Base-by-base conservation (phyloP, 208 protist species). In the Trypanosomatidae sp. region DNA sequence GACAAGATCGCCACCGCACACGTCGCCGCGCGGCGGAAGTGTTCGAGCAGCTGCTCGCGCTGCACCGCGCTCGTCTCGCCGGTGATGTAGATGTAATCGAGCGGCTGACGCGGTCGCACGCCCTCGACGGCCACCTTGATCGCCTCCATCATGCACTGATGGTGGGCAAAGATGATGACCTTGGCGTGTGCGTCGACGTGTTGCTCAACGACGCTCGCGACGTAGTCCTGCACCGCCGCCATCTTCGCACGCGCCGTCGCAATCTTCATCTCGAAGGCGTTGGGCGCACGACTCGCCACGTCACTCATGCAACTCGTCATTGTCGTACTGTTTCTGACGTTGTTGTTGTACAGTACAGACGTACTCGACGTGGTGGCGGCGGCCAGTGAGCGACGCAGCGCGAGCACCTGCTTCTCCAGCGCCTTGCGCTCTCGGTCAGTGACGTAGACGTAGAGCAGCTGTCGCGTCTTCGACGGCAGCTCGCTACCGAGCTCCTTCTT, bases 131-230 rank as follows among this genome's bases (percentile, higher is more conserved):
- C 67, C 3, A 27, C 38, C 22, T 85, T 65, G 21, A 97, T 77
- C 5, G 73, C 88, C 38, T 96, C 82, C 67, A 97, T 75, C 74
- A 97, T 88, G 51, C 61, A 63, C 42, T 79, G 59, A 38, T 98
- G 94, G 45, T 97, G 92, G 7, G 86, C 92, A 49, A 97, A 97
- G 26, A 97, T 43, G 33, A 97, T 80, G 26, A 96, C 41, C 53
- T 97, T 97, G 45, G 86, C 76, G 11, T 69, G 63, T 1, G 71
- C 64, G 33, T 79, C 60, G 28, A 81, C 48, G 48, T 85, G 69
- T 46, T 89, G 74, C 51, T 92, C 77, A 8, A 91, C 61, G 19
- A 78, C 54, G 39, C 71, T 59, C 30, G 48, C 41, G 2, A 96
- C 54, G 59, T 95, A 97, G 42, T 94, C 79, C 52, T 82, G 69